A percentile compares a stretch with the other conserved stretches of the same genome.
Conservation (phyloP, 208 protist genomes). For the Borovskyia barvae region DNA sequence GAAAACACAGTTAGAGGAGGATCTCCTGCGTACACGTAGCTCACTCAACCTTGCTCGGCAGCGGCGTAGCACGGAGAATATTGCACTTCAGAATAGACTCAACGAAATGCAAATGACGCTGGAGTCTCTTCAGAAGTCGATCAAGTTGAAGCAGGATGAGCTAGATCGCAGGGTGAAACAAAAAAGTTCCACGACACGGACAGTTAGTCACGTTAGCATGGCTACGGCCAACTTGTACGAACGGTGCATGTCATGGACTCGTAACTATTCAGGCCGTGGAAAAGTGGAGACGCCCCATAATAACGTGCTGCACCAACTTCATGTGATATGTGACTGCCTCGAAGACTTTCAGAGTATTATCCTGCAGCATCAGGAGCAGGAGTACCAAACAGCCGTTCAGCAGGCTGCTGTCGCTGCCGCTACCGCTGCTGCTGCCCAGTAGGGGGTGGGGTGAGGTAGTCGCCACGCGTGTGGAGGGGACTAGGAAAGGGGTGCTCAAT, state of each 20-base stretch:
- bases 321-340: conserved; percentile 87
- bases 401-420: conserved; percentile 1
- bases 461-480: no score
- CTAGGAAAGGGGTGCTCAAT: no score
- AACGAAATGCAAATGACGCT: conserved; percentile 87
- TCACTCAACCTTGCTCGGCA: conserved; percentile 76
- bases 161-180: conserved; percentile 88
- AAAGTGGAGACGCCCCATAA: conserved; percentile 59
- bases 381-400: conserved; percentile 5
- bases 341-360: conserved; percentile 90
- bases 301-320: conserved; percentile 85
- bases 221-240: conserved; percentile 89
- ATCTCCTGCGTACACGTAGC: conserved; percentile 87
- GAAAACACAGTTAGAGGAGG: conserved; percentile 91
- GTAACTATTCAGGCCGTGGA: conserved; percentile 69
- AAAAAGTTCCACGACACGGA: conserved; percentile 84
- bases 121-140: conserved; percentile 81
- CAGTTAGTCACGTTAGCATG: conserved; percentile 90
- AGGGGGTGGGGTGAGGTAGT: no score
- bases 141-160: conserved; percentile 89
- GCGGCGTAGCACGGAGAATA: conserved; percentile 81
- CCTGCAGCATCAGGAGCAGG: conserved; percentile 55
- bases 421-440: conserved; percentile 4
- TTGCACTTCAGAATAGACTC: conserved; percentile 87
- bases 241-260: conserved; percentile 79